Evolutionary conservation across 257 asterid species (phyloP).

Genomic region (Misopates orontium): DNA sequence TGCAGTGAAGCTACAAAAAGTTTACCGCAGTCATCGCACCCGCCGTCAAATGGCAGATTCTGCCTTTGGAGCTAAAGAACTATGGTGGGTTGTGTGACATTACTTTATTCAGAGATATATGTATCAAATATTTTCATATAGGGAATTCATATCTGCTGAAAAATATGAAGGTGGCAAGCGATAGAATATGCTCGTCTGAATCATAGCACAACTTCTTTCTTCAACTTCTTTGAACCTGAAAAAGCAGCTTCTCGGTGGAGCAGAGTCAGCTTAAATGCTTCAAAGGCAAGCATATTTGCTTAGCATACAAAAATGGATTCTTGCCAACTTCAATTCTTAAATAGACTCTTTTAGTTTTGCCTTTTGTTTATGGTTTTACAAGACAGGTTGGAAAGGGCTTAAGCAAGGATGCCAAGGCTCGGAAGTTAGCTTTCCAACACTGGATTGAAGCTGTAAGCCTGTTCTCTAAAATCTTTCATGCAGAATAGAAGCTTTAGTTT

Average conservation of each 20-base stretch:
- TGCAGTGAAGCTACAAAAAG: conserved; percentile 35
- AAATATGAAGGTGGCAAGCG: conserved; percentile 52
- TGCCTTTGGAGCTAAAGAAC: conserved; percentile 36
- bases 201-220: conserved; percentile 30
- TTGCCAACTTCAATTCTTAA: no score
- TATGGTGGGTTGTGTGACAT: conserved; percentile 27
- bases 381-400: conserved; percentile 20
- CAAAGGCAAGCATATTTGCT: conserved; percentile 25
- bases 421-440: conserved; percentile 22
- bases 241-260: conserved; percentile 37
- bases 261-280: conserved; percentile 32
- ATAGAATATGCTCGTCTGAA: conserved; percentile 30
- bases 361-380: no score
- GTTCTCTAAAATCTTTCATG: neutral
- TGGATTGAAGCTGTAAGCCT: conserved; percentile 23
- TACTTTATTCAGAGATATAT: neutral
- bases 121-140: neutral
- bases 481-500: neutral
- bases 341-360: no score
- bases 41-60: conserved; percentile 41
- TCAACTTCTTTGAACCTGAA: conserved; percentile 32
- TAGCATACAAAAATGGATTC: neutral
- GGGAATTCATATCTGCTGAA: conserved; percentile 3
- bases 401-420: conserved; percentile 22
- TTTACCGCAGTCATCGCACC: conserved; percentile 41